These are phyloP conservation scores for Pelargonium australe DNA, from an alignment of 441 rosid genomes.

Conservation along the genomic window DNA sequence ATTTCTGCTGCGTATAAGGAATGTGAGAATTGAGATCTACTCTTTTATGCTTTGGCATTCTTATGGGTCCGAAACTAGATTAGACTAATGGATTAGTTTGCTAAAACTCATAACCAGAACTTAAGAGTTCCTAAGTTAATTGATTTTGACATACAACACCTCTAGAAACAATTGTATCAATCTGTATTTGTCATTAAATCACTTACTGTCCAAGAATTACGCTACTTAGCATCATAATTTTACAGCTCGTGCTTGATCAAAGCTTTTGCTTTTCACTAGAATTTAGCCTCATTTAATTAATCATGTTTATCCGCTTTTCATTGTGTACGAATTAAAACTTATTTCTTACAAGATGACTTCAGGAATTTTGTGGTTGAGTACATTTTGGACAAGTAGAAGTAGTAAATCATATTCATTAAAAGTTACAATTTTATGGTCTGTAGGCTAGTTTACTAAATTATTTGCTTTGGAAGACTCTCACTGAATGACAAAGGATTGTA, in stretches of 20 bases:
- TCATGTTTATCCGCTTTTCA: background rate
- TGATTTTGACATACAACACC: background rate
- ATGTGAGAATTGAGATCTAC: conserved; percentile 15
- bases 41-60: conserved; percentile 19
- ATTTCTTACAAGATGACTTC: background rate
- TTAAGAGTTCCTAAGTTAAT: conserved; percentile 13
- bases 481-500: background rate
- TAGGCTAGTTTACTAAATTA: background rate
- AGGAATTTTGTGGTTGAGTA: background rate
- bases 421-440: background rate
- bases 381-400: background rate
- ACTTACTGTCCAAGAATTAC: background rate
- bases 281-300: background rate
- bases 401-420: background rate
- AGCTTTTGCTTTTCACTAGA: background rate
- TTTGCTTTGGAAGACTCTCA: background rate
- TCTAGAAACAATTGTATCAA: background rate
- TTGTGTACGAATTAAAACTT: background rate
- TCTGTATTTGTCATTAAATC: background rate
- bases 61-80: conserved; percentile 19
- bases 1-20: background rate
- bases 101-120: conserved; percentile 11
- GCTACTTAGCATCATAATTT: background rate
- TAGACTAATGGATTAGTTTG: background rate
- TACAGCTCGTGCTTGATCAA: background rate